Percentiles rank a stretch among this genome's conserved stretches.
These are phyloP conservation scores for Populus hybrid DNA, from an alignment of 441 rosid genomes.

Conservation along the genomic window DNA sequence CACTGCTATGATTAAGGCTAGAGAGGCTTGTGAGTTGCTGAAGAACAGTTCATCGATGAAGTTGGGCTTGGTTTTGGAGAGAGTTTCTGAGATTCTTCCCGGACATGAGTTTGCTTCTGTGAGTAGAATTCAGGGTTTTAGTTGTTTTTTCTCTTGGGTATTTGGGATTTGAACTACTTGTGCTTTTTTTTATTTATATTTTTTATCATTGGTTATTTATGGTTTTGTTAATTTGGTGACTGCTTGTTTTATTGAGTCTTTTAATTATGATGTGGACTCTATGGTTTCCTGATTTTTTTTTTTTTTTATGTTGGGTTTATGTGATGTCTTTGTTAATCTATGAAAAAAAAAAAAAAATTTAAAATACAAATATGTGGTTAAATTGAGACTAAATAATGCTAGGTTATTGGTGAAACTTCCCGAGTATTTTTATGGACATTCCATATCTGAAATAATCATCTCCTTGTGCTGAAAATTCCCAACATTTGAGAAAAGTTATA, in stretches of 20 bases:
- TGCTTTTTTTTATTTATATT: background rate
- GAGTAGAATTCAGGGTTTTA: slow-evolving; percentile 31
- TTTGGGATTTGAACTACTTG: background rate
- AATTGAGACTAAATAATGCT: background rate
- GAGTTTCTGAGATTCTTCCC: slow-evolving; percentile 56
- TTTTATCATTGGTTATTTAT: background rate
- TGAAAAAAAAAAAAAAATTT: no score
- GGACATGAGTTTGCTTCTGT: slow-evolving; percentile 87
- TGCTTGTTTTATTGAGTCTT: background rate
- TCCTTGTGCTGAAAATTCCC: background rate
- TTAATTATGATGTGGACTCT: background rate
- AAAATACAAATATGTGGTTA: background rate
- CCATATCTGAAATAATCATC: no score
- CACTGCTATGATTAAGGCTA: slow-evolving; percentile 62
- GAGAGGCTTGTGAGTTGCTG: slow-evolving; percentile 59
- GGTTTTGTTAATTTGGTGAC: background rate
- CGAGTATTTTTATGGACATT: background rate
- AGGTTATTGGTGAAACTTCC: background rate
- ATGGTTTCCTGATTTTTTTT: background rate
- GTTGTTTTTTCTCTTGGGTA: background rate
- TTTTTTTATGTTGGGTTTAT: background rate
- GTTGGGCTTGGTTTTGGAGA: slow-evolving; percentile 38
- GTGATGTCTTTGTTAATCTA: background rate
- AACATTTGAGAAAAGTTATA: background rate
- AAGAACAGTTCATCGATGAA: slow-evolving; percentile 39